Conservation (phyloP, 345 rosid genomes). For the Eucalyptus tenuipes region DNA sequence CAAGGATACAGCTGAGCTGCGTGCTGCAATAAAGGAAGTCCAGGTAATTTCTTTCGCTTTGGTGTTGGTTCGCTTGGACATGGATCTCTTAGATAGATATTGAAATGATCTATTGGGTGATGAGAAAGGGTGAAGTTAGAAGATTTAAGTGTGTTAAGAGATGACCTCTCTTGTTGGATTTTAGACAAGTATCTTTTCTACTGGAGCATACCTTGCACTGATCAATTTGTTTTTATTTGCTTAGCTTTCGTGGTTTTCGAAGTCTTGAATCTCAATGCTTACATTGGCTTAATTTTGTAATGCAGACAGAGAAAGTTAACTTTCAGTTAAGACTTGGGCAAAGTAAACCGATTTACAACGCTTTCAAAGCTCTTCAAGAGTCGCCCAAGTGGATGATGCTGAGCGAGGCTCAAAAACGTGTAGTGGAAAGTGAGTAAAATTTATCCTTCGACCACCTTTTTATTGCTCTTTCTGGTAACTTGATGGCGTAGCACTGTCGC, state of each 20-base stretch:
- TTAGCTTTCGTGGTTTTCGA: neutral
- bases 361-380: constrained; percentile 61
- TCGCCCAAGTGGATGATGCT: constrained; percentile 53
- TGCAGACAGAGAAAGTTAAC: constrained; percentile 70
- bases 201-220: neutral
- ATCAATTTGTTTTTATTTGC: neutral
- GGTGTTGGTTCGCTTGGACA: neutral
- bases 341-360: constrained; percentile 65
- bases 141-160: neutral
- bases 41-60: constrained; percentile 30
- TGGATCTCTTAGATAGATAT: neutral
- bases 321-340: constrained; percentile 67
- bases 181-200: neutral
- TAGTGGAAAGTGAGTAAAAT: constrained; percentile 49
- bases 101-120: neutral
- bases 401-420: constrained; percentile 56
- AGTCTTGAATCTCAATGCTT: neutral
- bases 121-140: neutral
- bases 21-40: constrained; percentile 84
- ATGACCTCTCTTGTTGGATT: neutral
- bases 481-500: neutral
- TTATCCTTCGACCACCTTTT: neutral
- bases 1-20: constrained; percentile 74
- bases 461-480: neutral
- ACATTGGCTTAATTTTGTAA: neutral